These are phyloP conservation scores for Corynespora cassiicola DNA, from an alignment of 2,329 filamentous ascomycete genomes.

Conservation along the genomic window DNA sequence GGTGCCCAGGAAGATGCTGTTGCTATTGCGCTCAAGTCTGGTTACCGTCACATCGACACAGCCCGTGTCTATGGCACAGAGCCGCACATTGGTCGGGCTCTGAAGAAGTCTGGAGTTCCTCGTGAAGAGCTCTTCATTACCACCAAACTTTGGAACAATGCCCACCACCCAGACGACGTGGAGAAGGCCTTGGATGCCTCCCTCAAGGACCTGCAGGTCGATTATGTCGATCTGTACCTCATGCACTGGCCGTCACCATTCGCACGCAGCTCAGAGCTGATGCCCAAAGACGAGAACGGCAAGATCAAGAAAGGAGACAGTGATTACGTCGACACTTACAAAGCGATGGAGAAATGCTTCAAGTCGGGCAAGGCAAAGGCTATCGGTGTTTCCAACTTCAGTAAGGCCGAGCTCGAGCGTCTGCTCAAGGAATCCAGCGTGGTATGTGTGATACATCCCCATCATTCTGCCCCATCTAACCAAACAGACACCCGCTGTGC, in stretches of 20 bases:
- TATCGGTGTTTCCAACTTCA: conserved; percentile 44
- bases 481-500: conserved; percentile 34
- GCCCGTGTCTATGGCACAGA: conserved; percentile 36
- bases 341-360: conserved; percentile 48
- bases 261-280: conserved; percentile 72
- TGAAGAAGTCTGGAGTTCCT: conserved; percentile 38
- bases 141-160: conserved; percentile 90
- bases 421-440: conserved; percentile 54
- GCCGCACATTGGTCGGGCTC: conserved; percentile 29
- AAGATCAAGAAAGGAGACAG: conserved; percentile 28
- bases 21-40: conserved; percentile 33
- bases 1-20: conserved; percentile 48
- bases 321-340: conserved; percentile 40
- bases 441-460: no score
- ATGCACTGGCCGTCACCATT: conserved; percentile 79
- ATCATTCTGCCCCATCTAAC: no score
- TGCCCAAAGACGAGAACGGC: conserved; percentile 56
- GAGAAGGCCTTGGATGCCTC: conserved; percentile 75
- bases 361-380: conserved; percentile 40
- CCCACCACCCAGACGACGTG: conserved; percentile 74
- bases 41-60: conserved; percentile 40
- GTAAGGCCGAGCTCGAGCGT: conserved; percentile 53
- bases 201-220: conserved; percentile 77
- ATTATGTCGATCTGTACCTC: conserved; percentile 90
- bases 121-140: conserved; percentile 55